A percentile compares a stretch with the other conserved stretches of the same genome.
phyloP scores from a whole-genome alignment of 345 rosid species.

The Leavenworthia alabamica region DNA sequence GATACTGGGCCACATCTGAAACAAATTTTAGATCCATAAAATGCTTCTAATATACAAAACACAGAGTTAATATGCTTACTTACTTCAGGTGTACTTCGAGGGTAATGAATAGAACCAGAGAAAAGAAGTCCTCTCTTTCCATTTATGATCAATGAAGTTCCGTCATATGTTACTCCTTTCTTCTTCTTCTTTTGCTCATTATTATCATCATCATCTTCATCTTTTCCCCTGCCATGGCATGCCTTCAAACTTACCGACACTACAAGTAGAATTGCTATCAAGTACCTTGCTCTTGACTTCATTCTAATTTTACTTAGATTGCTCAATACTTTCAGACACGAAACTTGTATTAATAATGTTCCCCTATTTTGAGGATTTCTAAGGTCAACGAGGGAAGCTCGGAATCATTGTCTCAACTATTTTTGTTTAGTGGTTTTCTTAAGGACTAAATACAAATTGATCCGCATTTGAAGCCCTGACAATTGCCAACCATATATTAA shows the following conservation, averaged over 20 bases:
- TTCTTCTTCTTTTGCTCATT: background rate
- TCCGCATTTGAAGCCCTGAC: background rate
- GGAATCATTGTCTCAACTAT: slow-evolving; percentile 10
- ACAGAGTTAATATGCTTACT: background rate
- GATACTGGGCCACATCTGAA: slow-evolving; percentile 73
- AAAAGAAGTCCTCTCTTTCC: slow-evolving; percentile 18
- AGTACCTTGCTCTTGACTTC: slow-evolving; percentile 20
- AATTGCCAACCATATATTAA: background rate
- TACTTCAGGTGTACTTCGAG: slow-evolving; percentile 29
- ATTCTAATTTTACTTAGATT: background rate
- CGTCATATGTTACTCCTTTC: slow-evolving; percentile 22
- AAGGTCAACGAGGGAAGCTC: slow-evolving; percentile 18
- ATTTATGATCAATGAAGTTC: slow-evolving; percentile 19
- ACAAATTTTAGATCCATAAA: background rate
- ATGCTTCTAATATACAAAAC: background rate
- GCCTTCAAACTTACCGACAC: background rate
- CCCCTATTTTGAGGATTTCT: slow-evolving; percentile 9
- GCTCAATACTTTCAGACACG: background rate
- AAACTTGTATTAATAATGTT: background rate
- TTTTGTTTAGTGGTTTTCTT: background rate
- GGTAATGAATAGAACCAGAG: slow-evolving; percentile 32
- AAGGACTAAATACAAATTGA: background rate
- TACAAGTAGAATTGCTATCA: slow-evolving; percentile 19
- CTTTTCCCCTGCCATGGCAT: background rate
- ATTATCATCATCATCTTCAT: background rate